Percentiles rank a stretch among this genome's conserved stretches.
These are phyloP conservation scores for Hypoxylon sp. DNA, from an alignment of 2,329 filamentous ascomycete genomes.

Conservation along the genomic window DNA sequence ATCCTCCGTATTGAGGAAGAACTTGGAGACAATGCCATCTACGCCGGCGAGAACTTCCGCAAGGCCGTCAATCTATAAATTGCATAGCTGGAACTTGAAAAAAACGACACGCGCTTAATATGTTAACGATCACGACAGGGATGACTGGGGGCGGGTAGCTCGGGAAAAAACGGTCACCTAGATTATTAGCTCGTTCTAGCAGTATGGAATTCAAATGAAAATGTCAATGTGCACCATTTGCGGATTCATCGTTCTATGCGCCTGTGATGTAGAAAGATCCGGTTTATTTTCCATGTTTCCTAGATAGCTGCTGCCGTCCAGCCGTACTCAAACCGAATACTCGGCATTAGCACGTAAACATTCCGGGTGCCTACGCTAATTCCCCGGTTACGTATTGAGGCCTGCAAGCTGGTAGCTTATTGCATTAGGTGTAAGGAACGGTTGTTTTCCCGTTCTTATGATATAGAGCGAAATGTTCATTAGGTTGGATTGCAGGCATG, in stretches of 20 bases:
- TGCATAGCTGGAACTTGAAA: slow-evolving; percentile 30
- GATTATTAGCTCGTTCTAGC: slow-evolving; percentile 43
- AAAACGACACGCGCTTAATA: slow-evolving; percentile 41
- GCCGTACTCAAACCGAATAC: slow-evolving; percentile 27
- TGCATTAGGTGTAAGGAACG: background rate
- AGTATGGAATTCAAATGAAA: slow-evolving; percentile 40
- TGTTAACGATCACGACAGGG: slow-evolving; percentile 45
- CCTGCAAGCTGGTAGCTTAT: too few relatives aligned
- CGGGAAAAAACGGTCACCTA: slow-evolving; percentile 51
- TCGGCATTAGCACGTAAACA: slow-evolving; percentile 39
- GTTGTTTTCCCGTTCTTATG: background rate
- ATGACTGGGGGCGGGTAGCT: slow-evolving; percentile 48
- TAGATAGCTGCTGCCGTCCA: slow-evolving; percentile 17
- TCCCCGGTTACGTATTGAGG: slow-evolving; percentile 23
- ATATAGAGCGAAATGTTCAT: background rate
- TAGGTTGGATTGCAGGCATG: background rate
- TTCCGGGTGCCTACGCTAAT: slow-evolving; percentile 35
- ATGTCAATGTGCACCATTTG: slow-evolving; percentile 25
- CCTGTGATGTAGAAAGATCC: slow-evolving; percentile 7
- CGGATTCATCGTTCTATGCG: background rate
- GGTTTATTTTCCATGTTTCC: slow-evolving; percentile 22
- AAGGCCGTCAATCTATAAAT: slow-evolving; percentile 87
- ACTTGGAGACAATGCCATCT: slow-evolving; percentile 91
- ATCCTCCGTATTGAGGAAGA: slow-evolving; percentile 99
- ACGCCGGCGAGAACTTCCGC: slow-evolving; percentile 94